phyloP scores from a whole-genome alignment of 352 stramenopile species.

The Pythium chondricola region DNA sequence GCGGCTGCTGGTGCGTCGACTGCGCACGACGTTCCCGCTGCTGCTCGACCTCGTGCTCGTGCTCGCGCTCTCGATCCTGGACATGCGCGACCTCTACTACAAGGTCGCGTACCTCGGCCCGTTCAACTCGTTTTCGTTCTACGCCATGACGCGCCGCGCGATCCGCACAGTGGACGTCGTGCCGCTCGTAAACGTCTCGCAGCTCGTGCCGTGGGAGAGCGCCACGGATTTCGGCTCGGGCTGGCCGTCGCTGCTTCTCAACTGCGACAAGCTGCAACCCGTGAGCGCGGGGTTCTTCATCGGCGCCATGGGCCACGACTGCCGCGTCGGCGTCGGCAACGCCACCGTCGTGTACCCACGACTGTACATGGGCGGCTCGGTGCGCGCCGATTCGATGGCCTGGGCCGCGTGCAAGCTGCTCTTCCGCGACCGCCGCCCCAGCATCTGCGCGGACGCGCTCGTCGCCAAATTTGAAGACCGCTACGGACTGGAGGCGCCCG shows the following conservation, averaged over 20 bases:
- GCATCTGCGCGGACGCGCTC: not conserved
- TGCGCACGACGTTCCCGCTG: constrained; percentile 9
- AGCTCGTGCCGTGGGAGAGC: not conserved
- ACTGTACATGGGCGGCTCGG: constrained; percentile 6
- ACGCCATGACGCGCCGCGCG: constrained; percentile 15
- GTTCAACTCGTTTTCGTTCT: constrained; percentile 30
- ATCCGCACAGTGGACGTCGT: constrained; percentile 3
- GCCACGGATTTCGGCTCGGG: constrained; percentile 6
- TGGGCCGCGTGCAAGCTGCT: constrained; percentile 14
- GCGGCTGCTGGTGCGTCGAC: constrained; percentile 5
- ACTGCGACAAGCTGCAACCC: constrained; percentile 2
- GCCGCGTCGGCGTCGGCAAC: not conserved
- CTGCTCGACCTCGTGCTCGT: constrained; percentile 11
- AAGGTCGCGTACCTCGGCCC: constrained; percentile 42
- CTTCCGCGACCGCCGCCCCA: constrained; percentile 1
- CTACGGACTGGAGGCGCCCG: constrained; percentile 26
- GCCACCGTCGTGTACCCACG: not conserved
- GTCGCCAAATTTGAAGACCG: constrained; percentile 12
- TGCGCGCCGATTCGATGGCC: constrained; percentile 13
- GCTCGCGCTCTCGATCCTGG: constrained; percentile 16
- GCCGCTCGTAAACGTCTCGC: not conserved
- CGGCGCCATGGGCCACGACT: constrained; percentile 10
- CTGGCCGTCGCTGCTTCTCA: constrained; percentile 7
- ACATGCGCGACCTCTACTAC: constrained; percentile 45
- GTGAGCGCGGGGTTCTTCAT: constrained; percentile 6